Evolutionary conservation across 148 eudicot species (phyloP).

Genomic region (Vaccinium corymbosum): DNA sequence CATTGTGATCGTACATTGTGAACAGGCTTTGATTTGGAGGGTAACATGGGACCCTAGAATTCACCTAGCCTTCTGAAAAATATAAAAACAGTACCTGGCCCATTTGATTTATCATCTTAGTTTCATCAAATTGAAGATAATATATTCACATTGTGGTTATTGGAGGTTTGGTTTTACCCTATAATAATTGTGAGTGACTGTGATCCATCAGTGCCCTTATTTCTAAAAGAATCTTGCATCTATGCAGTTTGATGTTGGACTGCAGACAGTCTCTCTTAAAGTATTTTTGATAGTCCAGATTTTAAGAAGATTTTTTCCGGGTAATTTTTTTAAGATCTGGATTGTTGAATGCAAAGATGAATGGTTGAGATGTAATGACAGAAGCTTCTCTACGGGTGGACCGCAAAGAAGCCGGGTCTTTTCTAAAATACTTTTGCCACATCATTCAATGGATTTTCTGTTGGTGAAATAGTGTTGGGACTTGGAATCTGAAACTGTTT

Average conservation of each 20-base stretch:
- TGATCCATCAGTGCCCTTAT: not conserved
- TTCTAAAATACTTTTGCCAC: not conserved
- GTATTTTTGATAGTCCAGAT: too few relatives aligned
- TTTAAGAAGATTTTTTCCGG: too few relatives aligned
- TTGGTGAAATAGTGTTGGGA: not conserved
- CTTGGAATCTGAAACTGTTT: not conserved
- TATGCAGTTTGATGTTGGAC: too few relatives aligned
- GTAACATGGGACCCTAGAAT: not conserved
- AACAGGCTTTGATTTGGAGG: slow-evolving; percentile 17
- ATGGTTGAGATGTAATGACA: too few relatives aligned
- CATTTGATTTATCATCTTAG: slow-evolving; percentile 12
- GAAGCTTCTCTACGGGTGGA: too few relatives aligned
- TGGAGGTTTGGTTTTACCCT: not conserved
- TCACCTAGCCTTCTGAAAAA: slow-evolving; percentile 8
- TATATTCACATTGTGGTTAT: not conserved
- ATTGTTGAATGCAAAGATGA: too few relatives aligned
- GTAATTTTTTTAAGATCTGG: too few relatives aligned
- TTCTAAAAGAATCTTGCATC: not conserved
- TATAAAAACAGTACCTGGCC: slow-evolving; percentile 11
- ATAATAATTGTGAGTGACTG: not conserved
- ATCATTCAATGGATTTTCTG: not conserved
- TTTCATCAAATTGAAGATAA: not conserved
- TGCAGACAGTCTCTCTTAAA: too few relatives aligned
- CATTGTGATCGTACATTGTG: slow-evolving; percentile 15
- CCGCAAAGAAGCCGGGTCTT: too few relatives aligned